A percentile compares a stretch with the other conserved stretches of the same genome.
phyloP scores from a whole-genome alignment of 129 eudicot genomes.

The Cynara cardunculus region DNA sequence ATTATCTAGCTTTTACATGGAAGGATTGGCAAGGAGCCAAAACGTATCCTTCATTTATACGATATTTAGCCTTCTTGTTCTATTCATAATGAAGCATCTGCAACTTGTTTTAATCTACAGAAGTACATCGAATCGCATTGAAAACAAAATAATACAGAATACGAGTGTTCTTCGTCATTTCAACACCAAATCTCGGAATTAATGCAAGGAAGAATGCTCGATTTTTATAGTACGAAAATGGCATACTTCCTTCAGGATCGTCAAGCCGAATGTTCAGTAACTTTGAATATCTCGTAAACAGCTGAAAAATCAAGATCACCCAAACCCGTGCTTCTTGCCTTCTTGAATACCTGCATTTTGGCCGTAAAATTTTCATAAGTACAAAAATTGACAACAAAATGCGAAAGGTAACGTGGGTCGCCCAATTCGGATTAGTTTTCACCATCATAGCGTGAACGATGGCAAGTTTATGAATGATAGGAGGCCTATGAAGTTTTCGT shows the following conservation, averaged over 20 bases:
- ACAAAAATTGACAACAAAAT: background rate
- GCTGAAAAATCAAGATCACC: slow-evolving; percentile 98
- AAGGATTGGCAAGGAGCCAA: background rate
- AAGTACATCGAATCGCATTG: background rate
- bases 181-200: slow-evolving; percentile 16
- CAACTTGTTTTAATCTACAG: background rate
- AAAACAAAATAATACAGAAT: slow-evolving; percentile 14
- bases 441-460: too few species aligned
- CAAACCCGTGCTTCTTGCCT: slow-evolving; percentile 80
- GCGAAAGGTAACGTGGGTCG: background rate
- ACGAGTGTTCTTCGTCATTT: slow-evolving; percentile 7
- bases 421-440: background rate
- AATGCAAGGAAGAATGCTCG: slow-evolving; percentile 19
- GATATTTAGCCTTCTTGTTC: background rate
- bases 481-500: too few species aligned
- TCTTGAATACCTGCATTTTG: slow-evolving; percentile 70
- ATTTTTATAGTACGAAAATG: background rate
- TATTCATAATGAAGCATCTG: slow-evolving; percentile 1
- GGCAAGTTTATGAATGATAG: too few species aligned
- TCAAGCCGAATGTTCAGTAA: slow-evolving; percentile 41
- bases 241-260: slow-evolving; percentile 9
- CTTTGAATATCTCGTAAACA: slow-evolving; percentile 68
- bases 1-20: too few species aligned
- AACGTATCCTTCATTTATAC: background rate
- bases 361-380: background rate